Base-by-base conservation (phyloP, 106 monocot species). In the Cymbidium sinense region DNA sequence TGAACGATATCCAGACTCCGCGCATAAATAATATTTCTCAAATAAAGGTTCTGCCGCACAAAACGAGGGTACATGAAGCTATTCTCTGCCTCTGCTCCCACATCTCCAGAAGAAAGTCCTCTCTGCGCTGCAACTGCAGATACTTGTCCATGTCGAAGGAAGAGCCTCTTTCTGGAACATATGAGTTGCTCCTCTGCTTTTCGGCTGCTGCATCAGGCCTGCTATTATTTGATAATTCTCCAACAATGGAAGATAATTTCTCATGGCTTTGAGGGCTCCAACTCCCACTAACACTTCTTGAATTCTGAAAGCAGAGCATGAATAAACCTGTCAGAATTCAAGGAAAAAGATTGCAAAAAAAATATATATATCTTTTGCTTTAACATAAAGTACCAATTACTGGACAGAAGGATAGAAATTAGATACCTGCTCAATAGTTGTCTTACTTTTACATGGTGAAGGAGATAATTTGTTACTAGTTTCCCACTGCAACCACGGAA, bases 401-500 rank as follows among this genome's bases (percentile, higher is more conserved):
- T 11, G 13, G 47, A 41, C 47, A 47, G 47, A 47, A 41, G 41
- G 13, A 13, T 15, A 47, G 13, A 13, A 41, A 0, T 7, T 41
- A 41, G 47, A 47, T 47, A 47, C 47, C 47, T 47, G 47, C 47
- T 47, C 13, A 47, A 47, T 47, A 0, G 47, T 13, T 13, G 31
- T 67, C 76, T 82, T 86, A 64, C 79, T 75, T 85, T 85, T 86
- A 81, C 81, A 81, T 50, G 81, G 86, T 12, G 79, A 76, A 85
- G 86, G 87, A 39, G 84, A 70, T 1, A 43, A 36, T 41, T 84
- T 89, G 81, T 76, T 86, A 77, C 82, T 88, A 30, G 92, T 91
- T 77, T 99, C 99, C 99, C 99, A 99, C 34, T 93, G 85, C 84
- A 99, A 87, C 99, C 99, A 99, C 33, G 99, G 99, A 80, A 99